Percentiles rank a stretch among this genome's conserved stretches.
Evolutionary conservation across 106 monocot genomes (phyloP).

Genomic region (Apostasia shenzhenica): DNA sequence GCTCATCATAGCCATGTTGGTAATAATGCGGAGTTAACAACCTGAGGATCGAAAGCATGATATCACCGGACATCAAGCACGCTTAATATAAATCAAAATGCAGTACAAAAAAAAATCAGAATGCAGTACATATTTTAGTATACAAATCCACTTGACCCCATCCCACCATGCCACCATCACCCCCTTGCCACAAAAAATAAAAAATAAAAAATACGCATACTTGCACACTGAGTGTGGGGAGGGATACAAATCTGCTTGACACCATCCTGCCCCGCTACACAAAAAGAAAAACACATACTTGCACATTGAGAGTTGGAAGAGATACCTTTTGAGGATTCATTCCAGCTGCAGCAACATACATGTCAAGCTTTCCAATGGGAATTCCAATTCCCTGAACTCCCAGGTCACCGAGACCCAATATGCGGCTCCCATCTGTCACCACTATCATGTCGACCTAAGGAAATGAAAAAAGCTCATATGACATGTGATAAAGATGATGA

Average conservation of each 20-base stretch:
- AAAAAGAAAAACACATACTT: neutral
- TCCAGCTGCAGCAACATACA: constrained; percentile 99
- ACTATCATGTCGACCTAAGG: constrained; percentile 97
- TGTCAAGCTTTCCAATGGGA: constrained; percentile 98
- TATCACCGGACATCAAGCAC: neutral
- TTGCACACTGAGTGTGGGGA: neutral
- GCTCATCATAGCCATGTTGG: neutral
- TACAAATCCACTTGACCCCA: too few species aligned
- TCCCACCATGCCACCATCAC: too few species aligned
- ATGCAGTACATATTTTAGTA: too few species aligned
- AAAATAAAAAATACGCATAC: neutral
- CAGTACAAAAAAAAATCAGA: neutral
- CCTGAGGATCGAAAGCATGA: neutral
- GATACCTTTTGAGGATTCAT: constrained; percentile 95
- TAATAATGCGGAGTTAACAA: neutral
- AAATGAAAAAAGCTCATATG: neutral
- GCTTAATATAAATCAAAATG: neutral
- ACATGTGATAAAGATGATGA: neutral
- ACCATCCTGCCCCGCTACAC: neutral
- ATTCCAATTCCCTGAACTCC: constrained; percentile 99
- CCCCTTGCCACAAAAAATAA: neutral
- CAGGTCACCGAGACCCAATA: constrained; percentile 96
- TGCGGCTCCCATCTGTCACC: constrained; percentile 96
- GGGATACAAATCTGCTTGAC: neutral
- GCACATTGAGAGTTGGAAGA: neutral